A percentile compares a stretch with the other conserved stretches of the same genome.
These are phyloP conservation scores for Curvularia hawaiiensis DNA, from an alignment of 2,329 filamentous ascomycete species.

Conservation along the genomic window DNA sequence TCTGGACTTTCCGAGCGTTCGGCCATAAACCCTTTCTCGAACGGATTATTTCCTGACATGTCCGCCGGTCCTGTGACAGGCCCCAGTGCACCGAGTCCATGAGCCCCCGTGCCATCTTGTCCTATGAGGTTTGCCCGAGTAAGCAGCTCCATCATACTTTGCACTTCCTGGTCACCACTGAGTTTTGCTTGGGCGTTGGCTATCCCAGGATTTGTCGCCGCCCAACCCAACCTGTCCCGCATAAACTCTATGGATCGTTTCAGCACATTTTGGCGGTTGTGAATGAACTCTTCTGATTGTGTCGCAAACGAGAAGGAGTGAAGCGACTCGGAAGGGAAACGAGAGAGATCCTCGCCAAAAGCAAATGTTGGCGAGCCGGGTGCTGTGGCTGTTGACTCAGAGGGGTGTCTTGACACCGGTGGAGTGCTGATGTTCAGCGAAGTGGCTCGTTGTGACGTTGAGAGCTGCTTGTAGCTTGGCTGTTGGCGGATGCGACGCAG, in stretches of 20 bases:
- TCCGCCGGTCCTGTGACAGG: conserved; percentile 82
- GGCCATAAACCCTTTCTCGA: conserved; percentile 78
- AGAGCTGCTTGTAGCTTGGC: conserved; percentile 63
- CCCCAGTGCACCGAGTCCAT: conserved; percentile 57
- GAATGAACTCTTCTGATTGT: conserved; percentile 88
- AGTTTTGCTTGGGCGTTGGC: conserved; percentile 82
- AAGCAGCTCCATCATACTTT: conserved; percentile 88
- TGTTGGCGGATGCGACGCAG: conserved; percentile 93
- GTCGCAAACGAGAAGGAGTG: conserved; percentile 99
- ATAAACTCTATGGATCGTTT: conserved; percentile 97
- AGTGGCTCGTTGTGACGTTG: conserved; percentile 65
- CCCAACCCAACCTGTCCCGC: conserved; percentile 87
- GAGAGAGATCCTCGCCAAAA: conserved; percentile 84
- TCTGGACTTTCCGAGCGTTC: conserved; percentile 55
- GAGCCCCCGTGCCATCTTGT: conserved; percentile 63
- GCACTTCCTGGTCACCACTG: conserved; percentile 82
- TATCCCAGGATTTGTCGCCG: conserved; percentile 74
- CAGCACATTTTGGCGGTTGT: conserved; percentile 89
- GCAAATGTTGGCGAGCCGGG: conserved; percentile 69
- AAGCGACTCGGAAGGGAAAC: conserved; percentile 93
- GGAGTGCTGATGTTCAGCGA: conserved; percentile 70
- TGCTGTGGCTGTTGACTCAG: conserved; percentile 63
- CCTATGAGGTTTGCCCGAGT: conserved; percentile 80
- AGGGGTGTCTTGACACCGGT: conserved; percentile 55
- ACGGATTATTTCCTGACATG: conserved; percentile 75